Base-by-base conservation (phyloP, 2,329 filamentous ascomycete genomes). In the Phaeosphaeria sp. region DNA sequence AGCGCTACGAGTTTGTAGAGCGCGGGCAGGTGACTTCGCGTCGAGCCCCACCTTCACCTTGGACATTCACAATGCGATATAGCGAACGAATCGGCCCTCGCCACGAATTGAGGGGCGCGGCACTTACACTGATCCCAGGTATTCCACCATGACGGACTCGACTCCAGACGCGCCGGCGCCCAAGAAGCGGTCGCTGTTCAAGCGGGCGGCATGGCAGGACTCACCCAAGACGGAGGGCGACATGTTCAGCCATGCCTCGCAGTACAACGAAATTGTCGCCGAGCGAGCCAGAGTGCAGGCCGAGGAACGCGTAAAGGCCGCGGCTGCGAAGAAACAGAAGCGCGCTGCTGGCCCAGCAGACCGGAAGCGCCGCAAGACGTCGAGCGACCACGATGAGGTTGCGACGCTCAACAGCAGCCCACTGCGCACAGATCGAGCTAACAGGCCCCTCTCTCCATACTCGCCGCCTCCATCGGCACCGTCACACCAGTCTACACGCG, bases 101-200 rank as follows among this genome's bases (percentile, higher is more conserved):
- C 30, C 30, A 6, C 15, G 30, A 13, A 36, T 46, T 15, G 22
- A 11, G 15, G 17, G 11, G 43, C 17, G 43, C 17, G 15, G 43
- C 43, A 7, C 6, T 22, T 17, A 66, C 25, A 63, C 52, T 42
- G 36, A 36, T 6, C 30, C 30, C 6, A 36, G 30, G 30, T 13
- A 36, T 36, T 7, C 11, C 45, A 52, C 53, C 15, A 75, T 76
- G 73, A 68, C 67, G 21, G 70, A 74, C 22, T 25, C 62, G 20
- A 61, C 57, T 9, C 43, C 59, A 24, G 57, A 57, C 53, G 60
- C 65, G 8, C 56, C 63, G 2, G 60, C 63, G 65, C 75, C 61
- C 66, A 78, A 74, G 55, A 81, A 80, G 77, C 79, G 79, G 40
- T 81, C 81, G 0, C 79, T 86, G 18, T 88, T 88, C 75, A 86